phyloP scores from a whole-genome alignment of 2,329 filamentous ascomycete genomes.

The Colletotrichum sp. region DNA sequence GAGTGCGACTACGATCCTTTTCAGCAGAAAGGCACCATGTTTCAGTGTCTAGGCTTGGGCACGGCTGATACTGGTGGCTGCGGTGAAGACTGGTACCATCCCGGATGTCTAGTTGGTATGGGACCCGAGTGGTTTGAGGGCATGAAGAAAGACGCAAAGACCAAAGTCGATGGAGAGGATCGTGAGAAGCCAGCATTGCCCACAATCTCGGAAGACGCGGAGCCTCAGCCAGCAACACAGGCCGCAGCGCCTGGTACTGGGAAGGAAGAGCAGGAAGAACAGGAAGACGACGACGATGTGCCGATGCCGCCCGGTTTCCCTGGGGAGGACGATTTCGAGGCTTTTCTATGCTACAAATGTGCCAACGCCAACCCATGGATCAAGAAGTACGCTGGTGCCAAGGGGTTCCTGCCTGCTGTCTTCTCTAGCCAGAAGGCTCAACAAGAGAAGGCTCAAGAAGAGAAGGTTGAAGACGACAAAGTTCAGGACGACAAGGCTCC shows the following conservation, averaged over 20 bases:
- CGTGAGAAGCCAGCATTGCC: constrained; percentile 36
- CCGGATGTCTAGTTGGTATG: constrained; percentile 85
- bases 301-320: constrained; percentile 88
- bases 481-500: background rate
- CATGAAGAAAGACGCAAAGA: constrained; percentile 42
- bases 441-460: constrained; percentile 1
- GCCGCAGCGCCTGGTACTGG: constrained; percentile 5
- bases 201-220: constrained; percentile 55
- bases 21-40: constrained; percentile 96
- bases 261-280: constrained; percentile 25
- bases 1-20: constrained; percentile 86
- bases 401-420: constrained; percentile 80
- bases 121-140: constrained; percentile 73
- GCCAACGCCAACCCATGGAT: constrained; percentile 89
- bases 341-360: constrained; percentile 94
- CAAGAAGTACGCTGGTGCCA: constrained; percentile 80
- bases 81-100: constrained; percentile 98
- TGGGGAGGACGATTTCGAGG: constrained; percentile 84
- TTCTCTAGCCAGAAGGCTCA: constrained; percentile 43
- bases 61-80: constrained; percentile 83
- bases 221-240: constrained; percentile 31
- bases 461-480: constrained; percentile 21
- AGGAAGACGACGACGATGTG: constrained; percentile 58
- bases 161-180: background rate
- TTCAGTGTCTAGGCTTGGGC: constrained; percentile 89